Evolutionary conservation across 768 basidiomycete species (phyloP), one percentile per base, ranked within the genome.

Genomic region (Phylloporus arenicola): DNA sequence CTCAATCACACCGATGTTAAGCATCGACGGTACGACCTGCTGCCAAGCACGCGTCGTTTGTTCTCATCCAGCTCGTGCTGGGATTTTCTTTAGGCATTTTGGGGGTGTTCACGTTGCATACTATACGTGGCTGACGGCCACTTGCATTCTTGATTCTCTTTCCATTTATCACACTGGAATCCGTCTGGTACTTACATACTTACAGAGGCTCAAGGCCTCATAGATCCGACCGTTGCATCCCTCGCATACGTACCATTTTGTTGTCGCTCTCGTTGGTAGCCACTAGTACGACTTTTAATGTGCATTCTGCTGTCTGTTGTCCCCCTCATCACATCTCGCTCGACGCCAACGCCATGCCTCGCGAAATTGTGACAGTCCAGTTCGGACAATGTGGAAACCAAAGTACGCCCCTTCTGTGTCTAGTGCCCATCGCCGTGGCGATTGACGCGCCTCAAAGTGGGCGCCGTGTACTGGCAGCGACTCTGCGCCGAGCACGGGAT

Each of bases 401-500:
- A 75, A 87, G 91, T 89, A 64, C 65, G 84, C 61, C 39, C 3
- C 4, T 8, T 30, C 11, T 30, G 10, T 42, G 30, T 44, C 43
- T 38, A 40, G 17, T 24, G 2, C 19, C 38, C n/a, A 17, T 47
- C 29, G 4, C 11, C 3, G 29, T 30, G 11, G 12, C 43, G n/a
- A n/a, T 25, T 22, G n/a, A 22, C 20, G 20, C 22, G 20, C 9
- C 20, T 12, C 17, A 17, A 16, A 97, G 95, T 97, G 85, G 92
- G 93, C 41, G 86, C 91, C 46, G 93, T 96, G 55, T 99, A 87
- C 73, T 99, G 96, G 96, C 93, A 97, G 61, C 87, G 95, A 40
- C 81, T 99, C 16, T 98, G 96, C 61, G 91, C 92, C 16, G 96
- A 99, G 71, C 96, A 99, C 69, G 96, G 96, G 16, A 98, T 99